Evolutionary conservation across 768 basidiomycete species (phyloP), one percentile per base, ranked within the genome.

Genomic region (Phylloporus sp.): DNA sequence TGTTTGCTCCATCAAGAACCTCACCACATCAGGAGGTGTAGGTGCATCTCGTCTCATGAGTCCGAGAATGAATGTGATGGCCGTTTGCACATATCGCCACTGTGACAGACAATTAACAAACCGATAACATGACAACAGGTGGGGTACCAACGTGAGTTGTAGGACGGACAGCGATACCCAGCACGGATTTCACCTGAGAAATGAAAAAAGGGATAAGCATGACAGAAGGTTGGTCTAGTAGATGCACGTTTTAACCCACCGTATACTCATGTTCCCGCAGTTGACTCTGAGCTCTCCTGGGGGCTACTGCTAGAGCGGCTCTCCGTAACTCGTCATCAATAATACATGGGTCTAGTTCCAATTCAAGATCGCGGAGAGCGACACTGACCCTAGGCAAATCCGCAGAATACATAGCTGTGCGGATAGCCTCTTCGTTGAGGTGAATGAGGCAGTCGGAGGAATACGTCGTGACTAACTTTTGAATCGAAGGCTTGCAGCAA

Each of bases 21-120:
- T 72, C 1, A 79, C 78, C 5, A 83, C 63, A 4, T 74, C 74
- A 13, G 81, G 69, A 3, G 77, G 62, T 15, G 78, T 71, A 9
- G 74, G 66, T 23, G 66, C 62, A 56, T 91, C 86, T 60, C 86
- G 72, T 56, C 83, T 76, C 44, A 89, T 69, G 24, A 89, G 70
- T 31, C 76, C 71, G 24, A 68, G 70, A 36, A 90, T 61, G 58
- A 86, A 83, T 27, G 75, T 76, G 24, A 73, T 64, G 8, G 87
- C 83, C 55, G 81, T 81, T 71, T 89, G 82, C 0, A 82, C 72
- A 63, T 90, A 90, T 68, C 87, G 75, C 88, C 88, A 90, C 88
- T 90, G 54, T n/a, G 13, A 58, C 15, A 48, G 47, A 24, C 40
- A 17, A 15, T 50, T 44, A 49, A 61, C 43, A 38, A 33, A 38